Conservation (phyloP, 1,284 basidiomycete species). For the Wallemia hederae region DNA sequence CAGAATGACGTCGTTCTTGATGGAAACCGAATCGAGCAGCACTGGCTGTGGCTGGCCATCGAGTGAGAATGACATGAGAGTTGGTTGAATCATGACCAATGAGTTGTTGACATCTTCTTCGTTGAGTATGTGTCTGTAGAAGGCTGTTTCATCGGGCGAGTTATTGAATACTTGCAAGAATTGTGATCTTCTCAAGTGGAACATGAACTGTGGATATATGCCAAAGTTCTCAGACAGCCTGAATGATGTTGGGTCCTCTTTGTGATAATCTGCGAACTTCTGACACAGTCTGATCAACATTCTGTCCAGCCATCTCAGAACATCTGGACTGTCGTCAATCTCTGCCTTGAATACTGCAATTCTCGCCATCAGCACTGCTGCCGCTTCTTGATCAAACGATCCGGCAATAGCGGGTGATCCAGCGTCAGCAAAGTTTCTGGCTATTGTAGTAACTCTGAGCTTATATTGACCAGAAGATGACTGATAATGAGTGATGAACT, state of each 20-base stretch:
- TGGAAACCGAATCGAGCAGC: conserved; percentile 84
- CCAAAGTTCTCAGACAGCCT: conserved; percentile 81
- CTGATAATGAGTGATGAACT: conserved; percentile 97
- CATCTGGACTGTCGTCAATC: conserved; percentile 93
- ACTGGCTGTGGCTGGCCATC: conserved; percentile 73
- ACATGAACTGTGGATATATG: conserved; percentile 99
- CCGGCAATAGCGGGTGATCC: conserved; percentile 75
- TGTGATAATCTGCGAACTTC: conserved; percentile 96
- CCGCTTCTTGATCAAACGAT: conserved; percentile 93
- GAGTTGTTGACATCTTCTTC: conserved; percentile 98
- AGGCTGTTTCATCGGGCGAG: conserved; percentile 96
- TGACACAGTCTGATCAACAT: conserved; percentile 97
- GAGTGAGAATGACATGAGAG: conserved; percentile 93
- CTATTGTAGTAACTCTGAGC: conserved; percentile 82
- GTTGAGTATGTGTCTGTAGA: conserved; percentile 91
- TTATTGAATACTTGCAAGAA: conserved; percentile 99
- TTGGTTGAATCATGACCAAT: conserved; percentile 98
- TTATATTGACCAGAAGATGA: conserved; percentile 83
- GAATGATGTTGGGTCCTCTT: conserved; percentile 90
- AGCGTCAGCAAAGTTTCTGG: conserved; percentile 87
- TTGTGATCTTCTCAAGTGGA: conserved; percentile 87
- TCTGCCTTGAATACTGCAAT: conserved; percentile 99
- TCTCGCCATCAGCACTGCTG: conserved; percentile 91
- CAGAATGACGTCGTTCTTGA: conserved; percentile 84
- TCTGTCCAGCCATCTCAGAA: conserved; percentile 84